phyloP scores from a whole-genome alignment of 371 early-diverging fungal species.

The Mucor irregularis region DNA sequence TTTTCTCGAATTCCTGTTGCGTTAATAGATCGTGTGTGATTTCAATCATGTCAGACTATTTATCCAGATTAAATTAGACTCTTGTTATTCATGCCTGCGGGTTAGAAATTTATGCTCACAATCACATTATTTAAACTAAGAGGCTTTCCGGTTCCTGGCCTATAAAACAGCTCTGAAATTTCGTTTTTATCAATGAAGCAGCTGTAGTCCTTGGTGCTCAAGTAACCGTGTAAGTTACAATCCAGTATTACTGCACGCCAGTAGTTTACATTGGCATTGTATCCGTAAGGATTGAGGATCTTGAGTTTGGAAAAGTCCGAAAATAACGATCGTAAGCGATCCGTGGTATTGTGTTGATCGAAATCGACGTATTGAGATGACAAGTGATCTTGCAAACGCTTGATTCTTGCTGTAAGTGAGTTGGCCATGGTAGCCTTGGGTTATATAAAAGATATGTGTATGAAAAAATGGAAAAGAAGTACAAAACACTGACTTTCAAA shows the following conservation, averaged over 20 bases:
- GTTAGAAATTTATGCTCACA: conserved; percentile 17
- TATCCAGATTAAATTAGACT: not conserved
- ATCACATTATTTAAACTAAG: conserved; percentile 17
- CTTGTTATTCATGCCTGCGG: not conserved
- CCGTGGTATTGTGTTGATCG: conserved; percentile 7
- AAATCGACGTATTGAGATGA: conserved; percentile 27
- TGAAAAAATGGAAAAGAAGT: too few species aligned
- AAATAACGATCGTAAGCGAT: conserved; percentile 26
- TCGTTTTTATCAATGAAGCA: conserved; percentile 14
- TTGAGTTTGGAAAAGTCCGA: conserved; percentile 32
- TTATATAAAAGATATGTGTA: too few species aligned
- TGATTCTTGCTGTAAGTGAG: conserved; percentile 1
- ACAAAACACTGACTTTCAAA: too few species aligned
- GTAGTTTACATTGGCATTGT: conserved; percentile 28
- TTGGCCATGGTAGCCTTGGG: not conserved
- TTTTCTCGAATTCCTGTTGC: conserved; percentile 14
- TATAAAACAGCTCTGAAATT: conserved; percentile 19
- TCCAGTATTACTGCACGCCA: conserved; percentile 31
- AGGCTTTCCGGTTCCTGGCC: conserved; percentile 21
- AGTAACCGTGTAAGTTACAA: conserved; percentile 24
- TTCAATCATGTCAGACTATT: conserved; percentile 10
- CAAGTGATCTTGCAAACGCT: conserved; percentile 18
- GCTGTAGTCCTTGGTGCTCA: conserved; percentile 15
- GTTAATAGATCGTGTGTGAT: conserved; percentile 24
- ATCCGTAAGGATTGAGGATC: conserved; percentile 26